Base-by-base conservation (phyloP, 2,329 filamentous ascomycete species). In the Monilinia polystroma region DNA sequence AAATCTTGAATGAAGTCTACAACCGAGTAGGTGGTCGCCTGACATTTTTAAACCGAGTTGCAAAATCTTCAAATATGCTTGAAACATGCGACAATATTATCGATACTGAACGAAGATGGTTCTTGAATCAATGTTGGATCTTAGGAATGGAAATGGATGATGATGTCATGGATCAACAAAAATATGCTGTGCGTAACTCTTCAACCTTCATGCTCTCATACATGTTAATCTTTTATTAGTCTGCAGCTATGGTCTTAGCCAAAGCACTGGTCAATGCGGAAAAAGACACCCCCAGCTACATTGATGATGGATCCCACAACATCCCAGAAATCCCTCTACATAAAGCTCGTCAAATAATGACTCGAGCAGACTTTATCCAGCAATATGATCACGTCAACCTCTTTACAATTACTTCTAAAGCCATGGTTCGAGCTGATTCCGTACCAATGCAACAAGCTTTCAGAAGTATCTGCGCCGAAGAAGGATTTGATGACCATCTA, bases 91-190 rank as follows among this genome's bases (percentile, higher is more conserved):
- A 95, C 54, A 78, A 84, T 26, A 92, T 93, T 71, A 89, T 85
- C 73, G 80, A 85, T 47, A 84, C 83, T 51, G 90, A 93, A 75
- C 91, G 90, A 76, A 89, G 87, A 0, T 93, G 90, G 90, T 89
- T 93, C 72, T 78, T 93, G 26, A 93, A 92, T 78, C 87, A 90
- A 75, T 92, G 90, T 76, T 90, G 90, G 81, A 90, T 93, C 64
- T 82, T 93, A 1, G 90, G 90, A 23, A 81, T 80, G 68, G 87
- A 89, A 70, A 93, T 90, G 89, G 95, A 98, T 73, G 95, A 98
- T 78, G 95, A 99, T 76, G 95, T 97, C 72, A 98, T 98, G 89
- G 92, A 97, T 75, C 91, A 97, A 78, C 93, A 98, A 76, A 97
- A 98, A 78, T 97, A 92, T 82, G 92, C 93, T 56, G 90, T 92